phyloP scores from a whole-genome alignment of 106 monocot species.

The Triglochin maritima region DNA sequence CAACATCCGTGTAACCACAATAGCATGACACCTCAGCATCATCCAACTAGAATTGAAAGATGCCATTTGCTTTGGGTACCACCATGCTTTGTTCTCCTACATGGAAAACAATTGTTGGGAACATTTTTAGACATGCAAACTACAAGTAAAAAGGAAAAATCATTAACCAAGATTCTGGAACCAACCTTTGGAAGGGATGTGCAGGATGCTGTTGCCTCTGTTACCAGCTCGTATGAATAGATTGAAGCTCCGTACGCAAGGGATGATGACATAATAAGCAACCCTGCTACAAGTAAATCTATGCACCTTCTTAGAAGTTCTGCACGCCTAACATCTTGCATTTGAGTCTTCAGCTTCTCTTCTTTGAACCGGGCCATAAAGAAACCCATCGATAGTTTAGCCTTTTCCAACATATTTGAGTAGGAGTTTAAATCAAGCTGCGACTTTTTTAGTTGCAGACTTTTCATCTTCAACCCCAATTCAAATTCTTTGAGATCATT shows the following conservation, averaged over 20 bases:
- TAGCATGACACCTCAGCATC: conserved; percentile 52
- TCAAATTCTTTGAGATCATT: conserved; percentile 85
- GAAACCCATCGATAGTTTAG: conserved; percentile 66
- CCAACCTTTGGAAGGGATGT: conserved; percentile 32
- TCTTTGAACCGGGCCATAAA: conserved; percentile 64
- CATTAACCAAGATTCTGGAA: neutral
- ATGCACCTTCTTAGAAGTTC: conserved; percentile 58
- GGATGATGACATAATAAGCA: conserved; percentile 71
- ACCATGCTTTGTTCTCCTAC: conserved; percentile 69
- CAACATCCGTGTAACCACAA: conserved; percentile 40
- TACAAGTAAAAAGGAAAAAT: neutral
- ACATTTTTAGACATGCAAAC: neutral
- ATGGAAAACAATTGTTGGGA: neutral
- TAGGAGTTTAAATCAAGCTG: conserved; percentile 54
- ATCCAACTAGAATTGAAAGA: conserved; percentile 56
- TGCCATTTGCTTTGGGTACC: conserved; percentile 67
- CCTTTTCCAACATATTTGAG: conserved; percentile 49
- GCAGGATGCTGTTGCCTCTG: conserved; percentile 63
- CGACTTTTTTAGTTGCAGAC: conserved; percentile 60
- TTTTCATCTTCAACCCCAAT: conserved; percentile 53
- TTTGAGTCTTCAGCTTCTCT: conserved; percentile 80
- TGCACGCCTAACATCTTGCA: conserved; percentile 50
- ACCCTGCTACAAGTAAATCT: conserved; percentile 63
- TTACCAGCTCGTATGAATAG: conserved; percentile 63
- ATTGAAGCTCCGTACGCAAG: conserved; percentile 55